A percentile compares a stretch with the other conserved stretches of the same genome.
These are phyloP conservation scores for Geranomyces michiganensis DNA, from an alignment of 192 early-diverging fungal species.

Conservation along the genomic window DNA sequence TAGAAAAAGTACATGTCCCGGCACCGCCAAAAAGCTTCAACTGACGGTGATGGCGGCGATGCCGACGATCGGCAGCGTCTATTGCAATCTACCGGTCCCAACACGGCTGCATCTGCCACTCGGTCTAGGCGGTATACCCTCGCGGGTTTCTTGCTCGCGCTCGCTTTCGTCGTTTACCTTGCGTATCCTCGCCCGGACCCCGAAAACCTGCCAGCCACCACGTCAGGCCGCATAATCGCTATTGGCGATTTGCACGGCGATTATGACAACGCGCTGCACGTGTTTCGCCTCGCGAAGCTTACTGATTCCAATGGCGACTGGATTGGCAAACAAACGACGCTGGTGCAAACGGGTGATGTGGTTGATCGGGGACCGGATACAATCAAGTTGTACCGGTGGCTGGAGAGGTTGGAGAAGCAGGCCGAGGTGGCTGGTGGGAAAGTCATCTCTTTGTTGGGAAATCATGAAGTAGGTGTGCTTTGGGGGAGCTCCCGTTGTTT, in stretches of 20 bases:
- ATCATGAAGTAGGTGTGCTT: not conserved
- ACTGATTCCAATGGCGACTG: slow-evolving; percentile 63
- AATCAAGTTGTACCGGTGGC: slow-evolving; percentile 64
- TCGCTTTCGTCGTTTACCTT: no score
- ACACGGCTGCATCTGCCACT: no score
- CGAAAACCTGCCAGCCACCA: no score
- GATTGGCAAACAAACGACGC: slow-evolving; percentile 55
- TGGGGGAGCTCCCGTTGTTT: no score
- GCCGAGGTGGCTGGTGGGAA: slow-evolving; percentile 56
- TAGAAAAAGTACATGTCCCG: no score
- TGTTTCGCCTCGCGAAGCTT: slow-evolving; percentile 63
- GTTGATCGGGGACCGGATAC: slow-evolving; percentile 77
- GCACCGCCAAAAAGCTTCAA: no score
- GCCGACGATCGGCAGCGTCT: no score
- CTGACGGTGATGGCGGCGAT: no score
- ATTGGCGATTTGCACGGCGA: slow-evolving; percentile 77
- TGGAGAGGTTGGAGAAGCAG: slow-evolving; percentile 59
- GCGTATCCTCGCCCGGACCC: no score
- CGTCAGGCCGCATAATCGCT: slow-evolving; percentile 55
- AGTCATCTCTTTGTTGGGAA: slow-evolving; percentile 48
- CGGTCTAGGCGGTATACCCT: no score
- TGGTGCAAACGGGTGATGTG: slow-evolving; percentile 73
- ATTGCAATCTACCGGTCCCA: no score
- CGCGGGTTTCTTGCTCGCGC: no score
- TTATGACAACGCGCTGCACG: slow-evolving; percentile 49